Base-by-base conservation (phyloP, 495 filamentous ascomycete genomes). In the Podospora pseudocomata region DNA sequence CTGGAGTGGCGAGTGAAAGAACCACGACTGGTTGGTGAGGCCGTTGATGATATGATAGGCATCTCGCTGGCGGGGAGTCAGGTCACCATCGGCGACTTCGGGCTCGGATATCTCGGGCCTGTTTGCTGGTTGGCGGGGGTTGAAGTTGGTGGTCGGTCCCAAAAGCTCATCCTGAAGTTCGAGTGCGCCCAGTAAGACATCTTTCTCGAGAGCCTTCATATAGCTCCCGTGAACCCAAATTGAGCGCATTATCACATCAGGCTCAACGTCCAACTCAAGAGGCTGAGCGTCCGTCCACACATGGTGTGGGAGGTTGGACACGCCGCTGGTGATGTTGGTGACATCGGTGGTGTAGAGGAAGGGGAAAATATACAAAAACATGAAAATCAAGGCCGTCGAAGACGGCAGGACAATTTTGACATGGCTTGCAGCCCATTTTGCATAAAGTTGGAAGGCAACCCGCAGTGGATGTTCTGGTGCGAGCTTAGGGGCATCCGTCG, bases 251-350 rank as follows among this genome's bases (percentile, higher is more conserved):
- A 84, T 81, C 53, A 87, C 82, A 70, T 87, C 85, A 5, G 83
- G 80, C 44, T 79, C 79, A 49, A 77, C 72, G 27, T 59, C 72
- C 4, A 68, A 68, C 57, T 76, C 70, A 65, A 87, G 84, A 27
- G 87, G 86, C 60, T 85, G 85, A 5, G 89, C 89, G 53, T 88
- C 87, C 26, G 89, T 91, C 90, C 90, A 92, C 64, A 90, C 90
- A 83, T 91, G 88, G 73, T 90, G 86, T 19, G 90, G 89, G 16
- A 91, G 82, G 68, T 85, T 82, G 61, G 87, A 85, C 63, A 85
- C 80, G 78, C 86, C 82, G 73, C 83, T 83, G 65, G 83, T 84
- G 69, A 86, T 83, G 55, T 87, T 83, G 75, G 81, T 80, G 71
- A 86, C 81, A 73, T 87, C 83, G 77, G 81, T 81, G 72, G 87